Evolutionary conservation across 2,329 filamentous ascomycete genomes (phyloP), one percentile per base, ranked within the genome.

Genomic region (Diplocarpon rosae): DNA sequence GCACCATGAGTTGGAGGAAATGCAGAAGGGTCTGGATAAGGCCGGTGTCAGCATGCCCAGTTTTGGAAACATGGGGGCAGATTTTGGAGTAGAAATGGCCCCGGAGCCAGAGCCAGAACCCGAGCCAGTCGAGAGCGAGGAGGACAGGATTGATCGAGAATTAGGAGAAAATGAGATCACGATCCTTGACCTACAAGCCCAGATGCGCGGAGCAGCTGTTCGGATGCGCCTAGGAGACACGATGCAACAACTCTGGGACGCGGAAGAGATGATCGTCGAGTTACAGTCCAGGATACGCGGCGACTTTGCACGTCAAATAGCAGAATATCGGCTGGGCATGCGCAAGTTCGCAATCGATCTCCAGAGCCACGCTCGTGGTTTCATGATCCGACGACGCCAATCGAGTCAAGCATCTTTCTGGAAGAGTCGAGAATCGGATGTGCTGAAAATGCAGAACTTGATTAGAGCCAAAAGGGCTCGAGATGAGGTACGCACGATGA

Each of bases 41-140:
- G 81, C 94, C 51, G 93, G 93, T 43, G 77, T 90, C 52, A 93
- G 78, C 59, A 95, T 98, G 88, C 92, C 92, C 32, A 95, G 87
- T 68, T 98, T 98, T 68, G 88, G 88, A 44, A 93, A 89, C 48
- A 96, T 98, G 85, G 83, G 89, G 40, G 90, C 88, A 51, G 90
- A 92, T 59, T 95, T 98, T 69, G 88, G 87, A 31, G 83, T 90
- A 5, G 87, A 93, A 57, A 78, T 81, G 1, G 74, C 83, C 44
- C 84, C 83, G 0, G 82, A 88, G 56, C 83, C 83, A 0, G 79
- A 83, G 53, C 83, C 83, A 0, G 79, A 83, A 53, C 83, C 83
- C 0, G 79, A 84, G 53, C 79, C 79, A 1, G 70, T 78, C 2
- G 92, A 96, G 59, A 88, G 85, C 0, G 90, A 96, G 56, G 85